A percentile compares a stretch with the other conserved stretches of the same genome.
Conservation (phyloP, 1,139 yeast species). For the Yamadazyma blattariae region DNA sequence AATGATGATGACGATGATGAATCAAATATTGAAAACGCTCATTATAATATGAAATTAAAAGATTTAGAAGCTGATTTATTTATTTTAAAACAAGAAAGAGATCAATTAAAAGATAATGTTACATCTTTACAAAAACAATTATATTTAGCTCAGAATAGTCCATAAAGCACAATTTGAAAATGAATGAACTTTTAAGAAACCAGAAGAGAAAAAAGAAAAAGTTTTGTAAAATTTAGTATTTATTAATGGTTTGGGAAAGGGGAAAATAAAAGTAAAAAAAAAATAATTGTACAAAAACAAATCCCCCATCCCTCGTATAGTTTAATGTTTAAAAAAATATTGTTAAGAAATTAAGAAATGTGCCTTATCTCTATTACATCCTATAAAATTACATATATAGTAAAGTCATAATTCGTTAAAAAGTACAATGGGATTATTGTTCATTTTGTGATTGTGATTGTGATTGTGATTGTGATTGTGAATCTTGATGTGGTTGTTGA, state of each 20-base stretch:
- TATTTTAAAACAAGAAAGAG: constrained; percentile 80
- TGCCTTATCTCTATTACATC: constrained; percentile 1
- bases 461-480: constrained; percentile 2
- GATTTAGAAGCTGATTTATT: constrained; percentile 84
- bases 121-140: constrained; percentile 57
- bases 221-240: not conserved
- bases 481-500: too few relatives aligned
- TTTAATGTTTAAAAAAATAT: not conserved
- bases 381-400: constrained; percentile 3
- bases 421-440: too few relatives aligned
- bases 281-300: too few relatives aligned
- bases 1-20: constrained; percentile 37
- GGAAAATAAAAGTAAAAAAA: too few relatives aligned
- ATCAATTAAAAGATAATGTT: constrained; percentile 69
- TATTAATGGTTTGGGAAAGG: too few relatives aligned
- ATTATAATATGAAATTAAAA: constrained; percentile 71
- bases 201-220: not conserved
- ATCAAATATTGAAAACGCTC: constrained; percentile 56
- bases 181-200: not conserved
- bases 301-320: constrained; percentile 2
- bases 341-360: not conserved
- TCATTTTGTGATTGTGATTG: too few relatives aligned
- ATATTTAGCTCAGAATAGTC: constrained; percentile 16
- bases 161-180: not conserved
- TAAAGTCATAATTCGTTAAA: constrained; percentile 5